A percentile compares a stretch with the other conserved stretches of the same genome.
phyloP scores from a whole-genome alignment of 73 alveolate genomes.

The Paramecium octaurelia region DNA sequence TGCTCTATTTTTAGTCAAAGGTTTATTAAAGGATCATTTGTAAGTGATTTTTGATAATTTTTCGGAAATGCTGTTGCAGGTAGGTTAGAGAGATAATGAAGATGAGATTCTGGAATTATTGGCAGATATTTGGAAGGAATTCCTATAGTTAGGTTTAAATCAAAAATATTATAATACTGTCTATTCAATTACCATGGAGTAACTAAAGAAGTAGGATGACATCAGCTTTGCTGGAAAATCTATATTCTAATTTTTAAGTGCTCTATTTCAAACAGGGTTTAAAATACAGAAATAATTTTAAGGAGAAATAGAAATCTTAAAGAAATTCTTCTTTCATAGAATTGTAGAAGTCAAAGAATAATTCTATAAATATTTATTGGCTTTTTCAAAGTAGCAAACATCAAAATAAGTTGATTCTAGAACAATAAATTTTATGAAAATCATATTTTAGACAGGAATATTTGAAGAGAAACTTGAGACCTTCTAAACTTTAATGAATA shows the following conservation, averaged over 20 bases:
- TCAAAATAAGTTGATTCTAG: not conserved
- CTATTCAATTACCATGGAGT: not conserved
- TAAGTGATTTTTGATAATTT: not conserved
- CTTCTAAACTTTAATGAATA: not conserved
- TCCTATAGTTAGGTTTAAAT: not conserved
- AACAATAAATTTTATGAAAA: not conserved
- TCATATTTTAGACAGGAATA: not conserved
- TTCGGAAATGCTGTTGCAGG: not conserved
- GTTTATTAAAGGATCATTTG: not conserved
- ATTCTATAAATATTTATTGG: slow-evolving; percentile 2
- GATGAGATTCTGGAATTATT: slow-evolving; percentile 24
- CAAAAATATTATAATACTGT: not conserved
- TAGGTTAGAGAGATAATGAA: slow-evolving; percentile 10
- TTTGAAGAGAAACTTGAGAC: slow-evolving; percentile 18
- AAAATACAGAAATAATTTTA: not conserved
- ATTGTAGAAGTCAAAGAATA: not conserved
- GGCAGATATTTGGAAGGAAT: slow-evolving; percentile 42
- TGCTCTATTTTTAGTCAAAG: slow-evolving; percentile 23
- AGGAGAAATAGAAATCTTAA: not conserved
- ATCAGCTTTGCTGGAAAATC: slow-evolving; percentile 15
- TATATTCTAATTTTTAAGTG: not conserved
- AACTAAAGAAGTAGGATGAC: not conserved
- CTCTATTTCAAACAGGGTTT: not conserved
- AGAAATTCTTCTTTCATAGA: slow-evolving; percentile 23
- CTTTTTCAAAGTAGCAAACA: not conserved